Conservation (phyloP, 495 filamentous ascomycete genomes). For the Astrocystis sublimbata region DNA sequence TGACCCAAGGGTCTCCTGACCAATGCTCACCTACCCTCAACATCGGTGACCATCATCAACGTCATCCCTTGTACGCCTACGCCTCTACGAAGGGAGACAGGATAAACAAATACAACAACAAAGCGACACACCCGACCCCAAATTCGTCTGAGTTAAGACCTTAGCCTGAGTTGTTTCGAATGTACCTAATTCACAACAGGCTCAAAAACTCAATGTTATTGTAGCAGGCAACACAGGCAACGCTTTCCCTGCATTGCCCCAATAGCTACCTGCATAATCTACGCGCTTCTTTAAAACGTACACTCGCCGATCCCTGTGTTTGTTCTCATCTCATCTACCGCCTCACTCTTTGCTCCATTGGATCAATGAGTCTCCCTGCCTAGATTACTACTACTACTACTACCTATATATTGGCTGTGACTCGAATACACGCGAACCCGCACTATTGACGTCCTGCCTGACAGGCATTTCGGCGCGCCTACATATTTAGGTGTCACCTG, state of each 20-base stretch:
- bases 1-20: conserved; percentile 13
- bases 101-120: background rate
- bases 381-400: too few relatives aligned
- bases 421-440: background rate
- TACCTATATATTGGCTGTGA: background rate
- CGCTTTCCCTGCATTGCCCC: background rate
- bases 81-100: background rate
- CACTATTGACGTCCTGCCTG: background rate
- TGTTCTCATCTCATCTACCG: background rate
- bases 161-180: background rate
- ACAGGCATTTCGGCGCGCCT: background rate
- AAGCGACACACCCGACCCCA: background rate
- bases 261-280: background rate
- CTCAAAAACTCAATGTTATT: background rate
- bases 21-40: background rate
- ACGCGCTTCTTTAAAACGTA: background rate
- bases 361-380: background rate
- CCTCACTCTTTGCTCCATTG: background rate
- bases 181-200: background rate
- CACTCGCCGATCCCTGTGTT: conserved; percentile 3
- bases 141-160: background rate
- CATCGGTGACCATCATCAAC: background rate
- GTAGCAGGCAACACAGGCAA: background rate
- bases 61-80: background rate
- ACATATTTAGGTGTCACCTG: too few relatives aligned